Evolutionary conservation across 2,329 filamentous ascomycete species (phyloP), one percentile per base, ranked within the genome.

Genomic region (Curvularia spicifera): DNA sequence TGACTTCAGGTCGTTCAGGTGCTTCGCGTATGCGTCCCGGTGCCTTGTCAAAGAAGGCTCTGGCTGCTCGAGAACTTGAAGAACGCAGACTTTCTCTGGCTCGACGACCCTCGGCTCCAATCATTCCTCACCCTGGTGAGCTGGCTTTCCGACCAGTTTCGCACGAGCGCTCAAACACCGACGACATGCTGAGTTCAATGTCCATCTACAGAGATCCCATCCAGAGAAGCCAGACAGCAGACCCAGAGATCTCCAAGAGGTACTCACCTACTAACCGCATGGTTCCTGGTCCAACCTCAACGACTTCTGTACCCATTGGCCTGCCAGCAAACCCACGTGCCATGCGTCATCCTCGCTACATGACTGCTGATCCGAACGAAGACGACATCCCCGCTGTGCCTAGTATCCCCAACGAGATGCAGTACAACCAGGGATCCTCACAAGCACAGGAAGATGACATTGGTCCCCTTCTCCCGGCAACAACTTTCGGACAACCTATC

Each of bases 291-390:
- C 77, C 77, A 15, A 80, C 79, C 2, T 78, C 80, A 2, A 83
- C 82, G 1, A 81, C 84, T 13, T 82, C 83, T 13, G 80, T 80
- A 1, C 83, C 85, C 5, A 84, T 94, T 51, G 93, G 93, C 0
- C 84, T 97, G n/a, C 93, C 94, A 13, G 91, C 93, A 2, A 97
- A 93, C 0, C 93, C 94, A 29, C 89, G 91, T 78, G 93, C 93
- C 1, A 96, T 97, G 93, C 87, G 90, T 20, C 87, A 96, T 72
- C 85, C 86, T 1, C 87, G 91, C 43, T 87, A 94, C 66, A 83
- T 84, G 74, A 85, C 86, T 64, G 78, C 82, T 2, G 84, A 88
- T 57, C 79, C 82, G 42, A 79, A 78, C 46, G 76, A 79, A 33
- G 80, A 83, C 15, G 73, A 76, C 31, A 79, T 82, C 24, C 84